phyloP scores from a whole-genome alignment of 2,329 filamentous ascomycete genomes.

The Xylaria sp. region DNA sequence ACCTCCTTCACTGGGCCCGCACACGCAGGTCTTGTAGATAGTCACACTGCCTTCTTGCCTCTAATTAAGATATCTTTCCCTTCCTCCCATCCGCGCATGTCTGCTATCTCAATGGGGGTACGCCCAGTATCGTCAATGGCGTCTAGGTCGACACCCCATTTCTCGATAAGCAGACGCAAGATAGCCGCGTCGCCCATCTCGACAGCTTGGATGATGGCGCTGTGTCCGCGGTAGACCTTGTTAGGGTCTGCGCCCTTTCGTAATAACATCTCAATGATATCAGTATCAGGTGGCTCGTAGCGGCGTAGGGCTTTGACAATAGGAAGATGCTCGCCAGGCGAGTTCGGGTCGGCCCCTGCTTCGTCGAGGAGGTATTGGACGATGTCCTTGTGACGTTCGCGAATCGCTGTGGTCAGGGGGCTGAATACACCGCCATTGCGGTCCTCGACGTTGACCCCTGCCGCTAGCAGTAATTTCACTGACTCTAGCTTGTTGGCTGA shows the following conservation, averaged over 20 bases:
- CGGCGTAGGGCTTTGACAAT: slow-evolving; percentile 75
- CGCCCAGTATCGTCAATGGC: slow-evolving; percentile 65
- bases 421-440: slow-evolving; percentile 79
- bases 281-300: slow-evolving; percentile 65
- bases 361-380: slow-evolving; percentile 70
- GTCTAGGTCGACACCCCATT: slow-evolving; percentile 62
- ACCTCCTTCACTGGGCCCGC: slow-evolving; percentile 29
- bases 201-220: slow-evolving; percentile 71
- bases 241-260: slow-evolving; percentile 74
- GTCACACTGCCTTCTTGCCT: slow-evolving; percentile 39
- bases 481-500: slow-evolving; percentile 73
- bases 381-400: slow-evolving; percentile 70
- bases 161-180: slow-evolving; percentile 62
- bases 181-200: slow-evolving; percentile 70
- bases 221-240: slow-evolving; percentile 74
- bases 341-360: slow-evolving; percentile 71
- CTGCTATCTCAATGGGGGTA: slow-evolving; percentile 68
- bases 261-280: slow-evolving; percentile 72
- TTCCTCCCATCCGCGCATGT: slow-evolving; percentile 68
- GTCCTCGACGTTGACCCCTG: slow-evolving; percentile 75
- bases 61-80: slow-evolving; percentile 59
- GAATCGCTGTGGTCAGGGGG: slow-evolving; percentile 73
- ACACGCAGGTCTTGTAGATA: slow-evolving; percentile 28
- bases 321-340: slow-evolving; percentile 76
- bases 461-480: slow-evolving; percentile 71